phyloP scores from a whole-genome alignment of 148 eudicot genomes.

The Camellia granthamiana region DNA sequence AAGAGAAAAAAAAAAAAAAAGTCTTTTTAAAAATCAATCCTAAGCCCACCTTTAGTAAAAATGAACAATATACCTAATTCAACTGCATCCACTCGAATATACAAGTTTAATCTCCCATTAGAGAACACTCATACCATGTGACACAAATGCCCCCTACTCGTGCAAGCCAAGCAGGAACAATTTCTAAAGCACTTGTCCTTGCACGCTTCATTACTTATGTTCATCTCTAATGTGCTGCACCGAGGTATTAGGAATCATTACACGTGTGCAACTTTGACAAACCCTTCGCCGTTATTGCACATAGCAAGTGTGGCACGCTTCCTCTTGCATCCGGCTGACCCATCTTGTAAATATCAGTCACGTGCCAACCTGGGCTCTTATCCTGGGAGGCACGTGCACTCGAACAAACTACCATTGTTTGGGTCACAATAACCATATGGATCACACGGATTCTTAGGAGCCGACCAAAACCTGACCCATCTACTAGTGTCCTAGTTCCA shows the following conservation, averaged over 20 bases:
- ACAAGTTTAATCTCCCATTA: too few relatives aligned
- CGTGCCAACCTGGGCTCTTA: background rate
- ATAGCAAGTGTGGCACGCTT: slow-evolving; percentile 22
- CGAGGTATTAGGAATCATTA: slow-evolving; percentile 45
- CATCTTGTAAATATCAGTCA: slow-evolving; percentile 21
- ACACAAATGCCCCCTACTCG: background rate
- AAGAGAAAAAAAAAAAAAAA: too few relatives aligned
- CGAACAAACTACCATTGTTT: background rate
- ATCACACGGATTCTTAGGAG: background rate
- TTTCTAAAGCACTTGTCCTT: background rate
- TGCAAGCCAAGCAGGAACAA: background rate
- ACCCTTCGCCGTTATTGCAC: slow-evolving; percentile 52
- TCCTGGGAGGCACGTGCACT: slow-evolving; percentile 6
- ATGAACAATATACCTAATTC: background rate
- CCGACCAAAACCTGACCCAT: background rate
- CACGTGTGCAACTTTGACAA: slow-evolving; percentile 25
- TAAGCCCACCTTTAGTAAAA: too few relatives aligned
- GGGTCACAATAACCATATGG: background rate
- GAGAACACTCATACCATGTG: background rate
- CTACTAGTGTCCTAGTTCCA: background rate
- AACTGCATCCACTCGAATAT: background rate
- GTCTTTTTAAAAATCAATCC: too few relatives aligned
- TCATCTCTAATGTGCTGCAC: background rate
- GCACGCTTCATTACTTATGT: background rate
- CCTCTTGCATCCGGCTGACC: slow-evolving; percentile 37